These are phyloP conservation scores for Fusarium sp. DNA, from an alignment of 2,329 filamentous ascomycete genomes.

Conservation along the genomic window DNA sequence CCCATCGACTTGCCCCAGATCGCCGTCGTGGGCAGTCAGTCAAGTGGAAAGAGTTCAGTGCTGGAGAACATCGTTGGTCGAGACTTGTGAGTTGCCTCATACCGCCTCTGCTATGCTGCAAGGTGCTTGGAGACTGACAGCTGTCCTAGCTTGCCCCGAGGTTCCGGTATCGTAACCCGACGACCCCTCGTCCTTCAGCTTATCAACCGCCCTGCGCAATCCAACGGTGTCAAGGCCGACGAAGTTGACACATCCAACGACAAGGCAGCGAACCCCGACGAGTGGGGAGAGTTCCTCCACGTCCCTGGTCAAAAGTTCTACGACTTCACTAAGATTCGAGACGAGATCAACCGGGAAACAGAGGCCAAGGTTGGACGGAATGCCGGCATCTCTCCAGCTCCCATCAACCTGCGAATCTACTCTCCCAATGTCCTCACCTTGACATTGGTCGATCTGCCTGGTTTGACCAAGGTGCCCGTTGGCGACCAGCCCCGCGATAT, in stretches of 20 bases:
- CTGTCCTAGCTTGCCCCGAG: conserved; percentile 83
- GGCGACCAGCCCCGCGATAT: conserved; percentile 97
- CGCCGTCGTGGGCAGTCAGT: conserved; percentile 97
- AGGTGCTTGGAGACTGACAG: conserved; percentile 19
- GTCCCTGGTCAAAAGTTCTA: conserved; percentile 97
- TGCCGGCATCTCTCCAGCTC: conserved; percentile 93
- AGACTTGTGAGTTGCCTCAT: conserved; percentile 83
- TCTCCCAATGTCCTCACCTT: conserved; percentile 97
- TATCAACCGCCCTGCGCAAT: conserved; percentile 85
- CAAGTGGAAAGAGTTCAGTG: conserved; percentile 98
- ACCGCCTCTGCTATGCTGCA: conserved; percentile 20
- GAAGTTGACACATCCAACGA: conserved; percentile 77
- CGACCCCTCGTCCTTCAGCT: conserved; percentile 96
- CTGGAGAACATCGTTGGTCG: conserved; percentile 98
- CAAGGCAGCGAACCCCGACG: conserved; percentile 89
- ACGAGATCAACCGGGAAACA: conserved; percentile 97
- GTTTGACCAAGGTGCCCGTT: conserved; percentile 95
- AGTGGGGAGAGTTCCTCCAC: conserved; percentile 99
- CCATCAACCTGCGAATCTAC: conserved; percentile 98
- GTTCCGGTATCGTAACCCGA: conserved; percentile 96
- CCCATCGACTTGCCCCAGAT: conserved; percentile 99
- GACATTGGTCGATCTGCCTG: conserved; percentile 95
- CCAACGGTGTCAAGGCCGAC: conserved; percentile 79
- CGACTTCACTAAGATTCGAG: conserved; percentile 98
- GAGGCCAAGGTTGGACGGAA: conserved; percentile 97